These are phyloP conservation scores for Colletotrichum nymphaeae DNA, from an alignment of 2,329 filamentous ascomycete genomes.

Conservation along the genomic window DNA sequence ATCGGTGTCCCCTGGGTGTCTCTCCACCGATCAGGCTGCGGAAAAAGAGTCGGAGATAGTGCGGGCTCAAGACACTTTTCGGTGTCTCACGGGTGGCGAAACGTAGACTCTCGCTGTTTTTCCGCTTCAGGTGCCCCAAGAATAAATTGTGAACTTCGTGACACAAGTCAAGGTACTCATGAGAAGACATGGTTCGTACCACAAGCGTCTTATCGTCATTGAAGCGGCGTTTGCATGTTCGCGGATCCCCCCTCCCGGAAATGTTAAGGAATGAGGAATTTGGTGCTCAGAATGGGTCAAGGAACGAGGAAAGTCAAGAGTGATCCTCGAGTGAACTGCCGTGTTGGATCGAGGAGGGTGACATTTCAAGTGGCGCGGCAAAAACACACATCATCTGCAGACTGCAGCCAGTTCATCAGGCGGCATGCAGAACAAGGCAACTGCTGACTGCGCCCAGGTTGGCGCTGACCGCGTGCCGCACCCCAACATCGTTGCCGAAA, in stretches of 20 bases:
- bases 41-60: neutral
- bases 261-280: neutral
- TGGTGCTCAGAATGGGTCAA: neutral
- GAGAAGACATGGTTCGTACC: neutral
- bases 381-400: neutral
- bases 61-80: neutral
- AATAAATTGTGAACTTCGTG: neutral
- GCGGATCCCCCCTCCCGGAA: neutral
- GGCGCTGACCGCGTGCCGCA: neutral
- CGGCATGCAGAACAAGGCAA: neutral
- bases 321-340: neutral
- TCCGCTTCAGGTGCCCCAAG: neutral
- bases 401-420: neutral
- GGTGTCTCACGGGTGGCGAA: neutral
- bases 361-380: neutral
- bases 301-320: neutral
- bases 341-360: neutral
- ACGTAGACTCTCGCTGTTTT: neutral
- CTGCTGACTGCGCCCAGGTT: neutral
- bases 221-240: neutral
- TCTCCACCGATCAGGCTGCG: neutral
- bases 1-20: neutral
- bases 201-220: neutral
- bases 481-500: neutral
- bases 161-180: neutral